Conservation (phyloP, 805 yeast genomes). For the Wickerhamiella sorbophila region DNA sequence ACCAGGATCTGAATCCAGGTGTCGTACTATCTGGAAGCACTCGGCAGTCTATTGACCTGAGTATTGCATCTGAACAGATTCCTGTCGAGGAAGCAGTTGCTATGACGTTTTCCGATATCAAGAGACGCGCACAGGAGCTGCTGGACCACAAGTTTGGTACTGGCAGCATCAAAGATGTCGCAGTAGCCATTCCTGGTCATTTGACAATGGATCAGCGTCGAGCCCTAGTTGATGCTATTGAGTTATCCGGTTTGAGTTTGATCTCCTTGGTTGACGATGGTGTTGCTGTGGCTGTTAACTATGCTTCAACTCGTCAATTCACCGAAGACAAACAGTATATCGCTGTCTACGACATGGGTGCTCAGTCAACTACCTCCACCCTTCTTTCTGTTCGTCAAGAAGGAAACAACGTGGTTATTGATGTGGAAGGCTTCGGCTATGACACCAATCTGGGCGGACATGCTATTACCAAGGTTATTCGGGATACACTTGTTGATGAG, state of each 20-base stretch:
- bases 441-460: constrained; percentile 67
- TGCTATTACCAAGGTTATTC: constrained; percentile 49
- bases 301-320: constrained; percentile 44
- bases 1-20: constrained; percentile 46
- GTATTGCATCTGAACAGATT: constrained; percentile 34
- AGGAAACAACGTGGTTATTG: constrained; percentile 29
- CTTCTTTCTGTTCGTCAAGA: constrained; percentile 47
- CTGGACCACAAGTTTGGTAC: constrained; percentile 41
- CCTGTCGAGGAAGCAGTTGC: constrained; percentile 71
- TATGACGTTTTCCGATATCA: constrained; percentile 61
- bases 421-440: constrained; percentile 57
- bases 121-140: constrained; percentile 45
- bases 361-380: constrained; percentile 81
- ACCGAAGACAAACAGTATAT: constrained; percentile 39
- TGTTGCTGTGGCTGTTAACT: constrained; percentile 76
- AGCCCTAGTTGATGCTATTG: constrained; percentile 59
- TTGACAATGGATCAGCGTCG: constrained; percentile 50
- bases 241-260: constrained; percentile 49
- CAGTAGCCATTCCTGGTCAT: constrained; percentile 64
- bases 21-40: constrained; percentile 30
- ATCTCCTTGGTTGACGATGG: constrained; percentile 77
- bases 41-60: constrained; percentile 45
- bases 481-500: constrained; percentile 43
- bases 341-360: constrained; percentile 80
- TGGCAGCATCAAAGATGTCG: constrained; percentile 43